These are phyloP conservation scores for Microdochium bolleyi DNA, from an alignment of 2,329 filamentous ascomycete species.

Conservation along the genomic window DNA sequence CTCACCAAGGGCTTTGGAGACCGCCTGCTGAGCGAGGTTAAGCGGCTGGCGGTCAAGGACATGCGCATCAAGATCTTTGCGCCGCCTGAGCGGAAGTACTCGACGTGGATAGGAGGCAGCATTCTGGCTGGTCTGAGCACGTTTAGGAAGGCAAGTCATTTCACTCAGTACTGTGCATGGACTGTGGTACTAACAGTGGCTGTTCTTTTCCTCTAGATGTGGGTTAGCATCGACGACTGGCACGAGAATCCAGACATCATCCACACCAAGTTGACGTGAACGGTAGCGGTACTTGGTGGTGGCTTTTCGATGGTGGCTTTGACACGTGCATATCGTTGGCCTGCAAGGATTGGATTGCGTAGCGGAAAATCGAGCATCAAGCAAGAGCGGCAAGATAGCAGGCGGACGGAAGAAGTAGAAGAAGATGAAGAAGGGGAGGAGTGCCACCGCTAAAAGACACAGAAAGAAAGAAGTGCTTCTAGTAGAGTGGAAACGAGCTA, in stretches of 20 bases:
- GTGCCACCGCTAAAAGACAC: not conserved
- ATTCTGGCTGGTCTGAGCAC: conserved; percentile 95
- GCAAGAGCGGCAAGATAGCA: not conserved
- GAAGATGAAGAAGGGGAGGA: not conserved
- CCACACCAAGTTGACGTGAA: conserved; percentile 89
- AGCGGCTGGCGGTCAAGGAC: conserved; percentile 90
- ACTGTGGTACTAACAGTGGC: not conserved
- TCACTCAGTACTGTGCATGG: conserved; percentile 2
- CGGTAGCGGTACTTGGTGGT: not conserved
- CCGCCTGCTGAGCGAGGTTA: conserved; percentile 82
- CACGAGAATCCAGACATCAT: conserved; percentile 99
- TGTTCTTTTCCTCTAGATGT: conserved; percentile 61
- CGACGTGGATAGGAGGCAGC: conserved; percentile 97
- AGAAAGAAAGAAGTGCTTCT: not conserved
- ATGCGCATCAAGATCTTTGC: conserved; percentile 99
- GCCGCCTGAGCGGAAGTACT: conserved; percentile 95
- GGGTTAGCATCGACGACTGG: conserved; percentile 99
- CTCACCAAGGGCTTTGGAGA: conserved; percentile 96
- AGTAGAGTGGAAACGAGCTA: not conserved
- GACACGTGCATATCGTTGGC: not conserved
- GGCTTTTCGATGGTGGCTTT: not conserved
- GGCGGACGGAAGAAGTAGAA: not conserved
- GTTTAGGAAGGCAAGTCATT: conserved; percentile 76
- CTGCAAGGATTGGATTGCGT: not conserved
- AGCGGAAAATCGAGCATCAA: too few relatives aligned